Evolutionary conservation across 164 flowering plant species (phyloP).

Genomic region (Vitis rupestris): DNA sequence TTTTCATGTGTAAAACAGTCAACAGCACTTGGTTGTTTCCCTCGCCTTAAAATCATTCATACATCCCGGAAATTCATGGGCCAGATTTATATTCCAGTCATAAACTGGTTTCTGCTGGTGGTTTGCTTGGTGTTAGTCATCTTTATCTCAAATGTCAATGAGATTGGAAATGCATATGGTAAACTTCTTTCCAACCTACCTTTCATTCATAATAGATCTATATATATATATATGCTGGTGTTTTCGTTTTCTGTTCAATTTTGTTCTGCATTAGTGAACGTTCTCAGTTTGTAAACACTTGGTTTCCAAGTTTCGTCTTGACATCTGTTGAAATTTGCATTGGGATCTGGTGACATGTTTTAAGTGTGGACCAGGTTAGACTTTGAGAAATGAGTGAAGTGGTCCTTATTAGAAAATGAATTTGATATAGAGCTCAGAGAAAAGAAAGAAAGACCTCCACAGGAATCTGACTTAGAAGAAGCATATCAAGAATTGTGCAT

Average conservation of each 20-base stretch:
- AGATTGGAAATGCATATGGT: slow-evolving; percentile 97
- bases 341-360: not conserved
- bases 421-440: too few relatives aligned
- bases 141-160: slow-evolving; percentile 67
- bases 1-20: slow-evolving; percentile 97
- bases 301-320: not conserved
- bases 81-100: slow-evolving; percentile 93
- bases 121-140: slow-evolving; percentile 69
- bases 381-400: too few relatives aligned
- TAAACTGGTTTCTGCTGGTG: slow-evolving; percentile 92
- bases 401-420: too few relatives aligned
- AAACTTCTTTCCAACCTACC: slow-evolving; percentile 11
- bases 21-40: slow-evolving; percentile 95
- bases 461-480: too few relatives aligned
- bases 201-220: not conserved
- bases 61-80: slow-evolving; percentile 98
- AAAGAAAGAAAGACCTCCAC: too few relatives aligned
- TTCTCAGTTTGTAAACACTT: not conserved
- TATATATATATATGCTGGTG: not conserved
- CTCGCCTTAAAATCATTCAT: slow-evolving; percentile 96
- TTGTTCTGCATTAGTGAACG: not conserved
- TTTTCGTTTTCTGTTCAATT: not conserved
- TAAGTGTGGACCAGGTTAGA: not conserved
- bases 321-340: not conserved
- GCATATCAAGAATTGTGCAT: too few relatives aligned